Evolutionary conservation across 805 yeast species (phyloP).

Genomic region (Pichia cephalocereana): DNA sequence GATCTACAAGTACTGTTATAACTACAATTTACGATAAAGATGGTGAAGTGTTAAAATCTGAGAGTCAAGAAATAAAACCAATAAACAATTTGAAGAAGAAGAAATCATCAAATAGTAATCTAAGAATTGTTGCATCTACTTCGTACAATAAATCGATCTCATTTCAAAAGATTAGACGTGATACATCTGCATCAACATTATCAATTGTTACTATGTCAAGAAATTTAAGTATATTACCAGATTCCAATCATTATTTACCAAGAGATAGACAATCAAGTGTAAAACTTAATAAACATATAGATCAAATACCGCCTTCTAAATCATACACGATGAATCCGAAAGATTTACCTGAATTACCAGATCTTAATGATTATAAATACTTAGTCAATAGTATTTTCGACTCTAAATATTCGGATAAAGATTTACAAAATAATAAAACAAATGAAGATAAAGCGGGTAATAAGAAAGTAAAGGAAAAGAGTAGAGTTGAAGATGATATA

Average conservation of each 20-base stretch:
- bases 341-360: slow-evolving; percentile 21
- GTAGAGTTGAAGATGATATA: slow-evolving; percentile 1
- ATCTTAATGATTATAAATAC: slow-evolving; percentile 22
- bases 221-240: slow-evolving; percentile 5
- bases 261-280: not conserved
- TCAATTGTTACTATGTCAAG: slow-evolving; percentile 12
- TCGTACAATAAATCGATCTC: slow-evolving; percentile 43
- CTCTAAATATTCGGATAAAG: not conserved
- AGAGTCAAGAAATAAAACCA: slow-evolving; percentile 7
- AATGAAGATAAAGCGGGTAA: not conserved
- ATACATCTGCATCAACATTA: slow-evolving; percentile 5
- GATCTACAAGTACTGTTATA: slow-evolving; percentile 24
- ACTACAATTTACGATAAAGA: slow-evolving; percentile 27
- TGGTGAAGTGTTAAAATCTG: slow-evolving; percentile 22
- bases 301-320: slow-evolving; percentile 3
- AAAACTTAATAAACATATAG: not conserved
- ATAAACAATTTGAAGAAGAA: not conserved
- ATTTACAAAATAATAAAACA: not conserved
- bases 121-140: slow-evolving; percentile 34
- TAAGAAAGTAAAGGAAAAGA: not conserved
- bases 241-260: slow-evolving; percentile 4
- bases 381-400: slow-evolving; percentile 24
- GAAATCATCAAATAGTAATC: slow-evolving; percentile 22
- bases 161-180: slow-evolving; percentile 22
- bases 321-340: slow-evolving; percentile 15